Conservation (phyloP, 805 yeast species). For the Ogataea nitratoaversa region DNA sequence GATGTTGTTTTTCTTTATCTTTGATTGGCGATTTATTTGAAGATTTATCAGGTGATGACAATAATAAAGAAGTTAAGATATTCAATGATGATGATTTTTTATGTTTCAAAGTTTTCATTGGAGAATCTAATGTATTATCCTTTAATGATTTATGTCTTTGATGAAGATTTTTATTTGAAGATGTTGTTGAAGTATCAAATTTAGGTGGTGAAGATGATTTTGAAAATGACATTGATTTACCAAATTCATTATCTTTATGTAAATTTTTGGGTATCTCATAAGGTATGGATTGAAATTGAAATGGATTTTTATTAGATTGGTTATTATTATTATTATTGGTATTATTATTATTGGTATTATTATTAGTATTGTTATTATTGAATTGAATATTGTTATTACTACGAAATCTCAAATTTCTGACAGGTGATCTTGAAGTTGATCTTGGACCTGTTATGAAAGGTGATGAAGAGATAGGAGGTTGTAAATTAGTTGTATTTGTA, state of each 20-base stretch:
- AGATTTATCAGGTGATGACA: neutral
- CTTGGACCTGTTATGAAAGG: slow-evolving; percentile 11
- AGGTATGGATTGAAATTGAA: slow-evolving; percentile 29
- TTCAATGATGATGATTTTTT: slow-evolving; percentile 3
- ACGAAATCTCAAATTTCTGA: slow-evolving; percentile 15
- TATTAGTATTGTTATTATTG: slow-evolving; percentile 2
- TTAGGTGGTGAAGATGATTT: slow-evolving; percentile 6
- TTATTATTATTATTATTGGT: no score
- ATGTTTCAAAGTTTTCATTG: slow-evolving; percentile 10
- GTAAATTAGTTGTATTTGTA: slow-evolving; percentile 5
- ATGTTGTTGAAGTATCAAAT: slow-evolving; percentile 2
- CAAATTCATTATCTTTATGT: slow-evolving; percentile 19
- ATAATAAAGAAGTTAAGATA: neutral
- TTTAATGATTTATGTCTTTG: slow-evolving; percentile 3
- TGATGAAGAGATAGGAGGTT: slow-evolving; percentile 9
- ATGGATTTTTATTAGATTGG: slow-evolving; percentile 20
- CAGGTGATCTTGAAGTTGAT: slow-evolving; percentile 27
- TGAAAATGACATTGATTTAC: slow-evolving; percentile 15
- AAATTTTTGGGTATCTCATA: slow-evolving; percentile 32
- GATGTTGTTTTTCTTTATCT: slow-evolving; percentile 8
- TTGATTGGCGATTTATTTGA: neutral
- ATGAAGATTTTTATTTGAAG: neutral
- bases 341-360: neutral
- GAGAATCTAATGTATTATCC: no score
- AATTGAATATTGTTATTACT: neutral